These are phyloP conservation scores for Phaeosphaeria sp. DNA, from an alignment of 2,329 filamentous ascomycete genomes.

Conservation along the genomic window DNA sequence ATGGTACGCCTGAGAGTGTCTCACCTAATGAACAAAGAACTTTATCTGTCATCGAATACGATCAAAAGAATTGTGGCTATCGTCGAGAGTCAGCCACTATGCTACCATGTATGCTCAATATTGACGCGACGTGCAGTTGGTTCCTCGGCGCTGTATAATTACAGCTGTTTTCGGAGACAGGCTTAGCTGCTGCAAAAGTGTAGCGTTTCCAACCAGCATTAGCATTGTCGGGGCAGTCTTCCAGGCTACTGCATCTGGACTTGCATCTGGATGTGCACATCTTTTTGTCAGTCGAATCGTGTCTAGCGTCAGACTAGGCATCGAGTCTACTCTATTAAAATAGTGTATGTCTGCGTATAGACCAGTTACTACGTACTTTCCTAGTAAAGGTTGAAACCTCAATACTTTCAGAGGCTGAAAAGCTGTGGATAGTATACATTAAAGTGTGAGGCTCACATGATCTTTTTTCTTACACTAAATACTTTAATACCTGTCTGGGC, in stretches of 20 bases:
- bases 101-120: not conserved
- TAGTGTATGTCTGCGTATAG: no score
- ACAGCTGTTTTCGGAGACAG: conserved; percentile 59
- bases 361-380: no score
- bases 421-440: no score
- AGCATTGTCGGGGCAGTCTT: conserved; percentile 20
- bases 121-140: conserved; percentile 37
- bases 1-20: conserved; percentile 55
- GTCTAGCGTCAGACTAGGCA: conserved; percentile 40
- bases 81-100: conserved; percentile 18
- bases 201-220: conserved; percentile 20
- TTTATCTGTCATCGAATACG: conserved; percentile 22
- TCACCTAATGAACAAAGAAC: no score
- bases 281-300: conserved; percentile 25
- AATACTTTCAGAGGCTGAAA: no score
- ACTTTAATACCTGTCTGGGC: no score
- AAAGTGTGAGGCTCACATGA: no score
- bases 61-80: conserved; percentile 28
- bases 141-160: conserved; percentile 46
- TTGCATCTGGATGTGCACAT: no score
- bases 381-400: no score
- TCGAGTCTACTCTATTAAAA: no score
- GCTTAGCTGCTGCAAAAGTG: conserved; percentile 54
- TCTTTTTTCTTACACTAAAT: no score
- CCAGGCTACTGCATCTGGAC: conserved; percentile 17